Conservation (phyloP, 2,329 filamentous ascomycete genomes). For the Aspergillus uvarum region DNA sequence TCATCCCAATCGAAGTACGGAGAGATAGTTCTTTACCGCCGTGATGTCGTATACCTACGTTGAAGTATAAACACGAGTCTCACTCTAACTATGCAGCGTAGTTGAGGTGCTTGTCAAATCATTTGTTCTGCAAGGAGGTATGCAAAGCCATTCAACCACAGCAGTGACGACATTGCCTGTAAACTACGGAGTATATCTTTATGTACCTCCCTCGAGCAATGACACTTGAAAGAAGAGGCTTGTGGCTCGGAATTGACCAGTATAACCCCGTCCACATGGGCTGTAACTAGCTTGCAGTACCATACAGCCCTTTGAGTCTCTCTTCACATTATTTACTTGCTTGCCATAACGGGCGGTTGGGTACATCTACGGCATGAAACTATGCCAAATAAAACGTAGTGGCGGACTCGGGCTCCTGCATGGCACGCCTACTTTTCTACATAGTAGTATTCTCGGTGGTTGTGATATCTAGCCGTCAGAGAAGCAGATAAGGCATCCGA, state of each 20-base stretch:
- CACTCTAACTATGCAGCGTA: too few species aligned
- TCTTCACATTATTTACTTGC: not conserved
- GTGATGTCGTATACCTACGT: too few species aligned
- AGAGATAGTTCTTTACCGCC: too few species aligned
- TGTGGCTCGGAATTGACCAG: not conserved
- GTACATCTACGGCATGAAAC: not conserved
- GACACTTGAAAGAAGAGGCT: not conserved
- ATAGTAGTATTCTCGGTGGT: not conserved
- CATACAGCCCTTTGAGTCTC: conserved; percentile 12
- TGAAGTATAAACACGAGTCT: too few species aligned
- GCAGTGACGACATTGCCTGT: too few species aligned
- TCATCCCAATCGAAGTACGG: too few species aligned
- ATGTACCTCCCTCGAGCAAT: not conserved
- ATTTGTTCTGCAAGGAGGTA: too few species aligned
- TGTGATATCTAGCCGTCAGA: not conserved
- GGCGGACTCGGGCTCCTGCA: conserved; percentile 5
- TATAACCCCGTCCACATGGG: conserved; percentile 6
- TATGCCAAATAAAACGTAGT: not conserved
- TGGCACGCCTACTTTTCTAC: conserved; percentile 1
- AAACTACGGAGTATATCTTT: too few species aligned
- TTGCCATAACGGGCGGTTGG: conserved; percentile 10
- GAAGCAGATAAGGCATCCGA: not conserved
- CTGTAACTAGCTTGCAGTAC: conserved; percentile 11
- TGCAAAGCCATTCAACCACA: too few species aligned
- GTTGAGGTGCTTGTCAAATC: not conserved